Base-by-base conservation (phyloP, 345 rosid species). In the Crucihimalaya himalaica region DNA sequence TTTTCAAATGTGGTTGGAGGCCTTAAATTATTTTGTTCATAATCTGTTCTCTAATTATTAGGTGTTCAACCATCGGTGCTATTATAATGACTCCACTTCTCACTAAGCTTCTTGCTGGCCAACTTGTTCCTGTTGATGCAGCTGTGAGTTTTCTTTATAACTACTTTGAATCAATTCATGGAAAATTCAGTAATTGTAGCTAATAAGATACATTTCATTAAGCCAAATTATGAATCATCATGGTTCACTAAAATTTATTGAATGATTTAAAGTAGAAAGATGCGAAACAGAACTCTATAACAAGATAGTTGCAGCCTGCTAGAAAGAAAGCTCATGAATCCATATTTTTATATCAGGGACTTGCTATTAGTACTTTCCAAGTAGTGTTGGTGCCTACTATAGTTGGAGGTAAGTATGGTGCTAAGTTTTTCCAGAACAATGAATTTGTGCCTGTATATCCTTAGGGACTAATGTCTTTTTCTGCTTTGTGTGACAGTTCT, bases 61-160 rank as follows among this genome's bases (percentile, higher is more conserved):
- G 97, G 81, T 95, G 99, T 83, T 95, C 99, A 47, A 95, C 99
- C 35, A 84, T 91, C 52, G 97, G 99, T 63, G 97, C 99, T 61
- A 95, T 95, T 72, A 75, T 95, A 66, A 91, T 95, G 99, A 95
- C 99, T 25, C 99, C 99, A 40, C 96, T 95, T 71, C 96, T 91
- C 29, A 95, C 99, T 20, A 91, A 89, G 90, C 93, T 95, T 79
- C 99, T 95, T 68, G 99, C 97, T 5, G 97, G 97, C 50, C 99
- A 95, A 83, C 99, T 95, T 81, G 99, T 95, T 83, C 97, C 97
- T 0, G 97, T 95, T 63, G 97, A 95, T 84, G 96, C 97, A 72
- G 96, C 81, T 5, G 99, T 95, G 79, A 81, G 94, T 83, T 70
- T 28, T 52, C 39, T 21, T 46, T 63, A 57, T 28, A 29, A 28